These are phyloP conservation scores for Populus euphratica DNA, from an alignment of 345 rosid genomes.

Conservation along the genomic window DNA sequence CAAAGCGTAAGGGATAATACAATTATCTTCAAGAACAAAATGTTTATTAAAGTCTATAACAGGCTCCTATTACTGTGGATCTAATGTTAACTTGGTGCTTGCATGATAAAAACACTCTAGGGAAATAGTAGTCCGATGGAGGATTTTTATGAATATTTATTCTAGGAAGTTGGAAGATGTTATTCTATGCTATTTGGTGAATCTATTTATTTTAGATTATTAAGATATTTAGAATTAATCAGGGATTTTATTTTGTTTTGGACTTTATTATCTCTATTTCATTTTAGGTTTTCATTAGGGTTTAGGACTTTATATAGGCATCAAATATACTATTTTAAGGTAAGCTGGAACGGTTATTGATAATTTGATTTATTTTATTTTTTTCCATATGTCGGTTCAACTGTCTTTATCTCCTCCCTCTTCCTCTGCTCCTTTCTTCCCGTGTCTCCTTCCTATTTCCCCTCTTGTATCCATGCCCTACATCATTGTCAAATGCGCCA, in stretches of 20 bases:
- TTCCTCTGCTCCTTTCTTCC: neutral
- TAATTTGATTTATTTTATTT: neutral
- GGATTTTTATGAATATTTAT: neutral
- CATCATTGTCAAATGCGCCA: neutral
- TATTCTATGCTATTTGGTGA: neutral
- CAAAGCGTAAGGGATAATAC: no score
- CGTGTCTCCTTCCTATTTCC: neutral
- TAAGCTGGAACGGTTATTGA: neutral
- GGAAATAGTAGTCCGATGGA: neutral
- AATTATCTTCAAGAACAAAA: no score
- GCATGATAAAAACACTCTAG: neutral
- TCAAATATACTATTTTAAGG: neutral
- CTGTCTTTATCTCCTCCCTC: neutral
- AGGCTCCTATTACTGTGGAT: neutral
- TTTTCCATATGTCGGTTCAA: neutral
- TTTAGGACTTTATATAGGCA: neutral
- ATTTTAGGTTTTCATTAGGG: neutral
- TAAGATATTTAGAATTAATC: neutral
- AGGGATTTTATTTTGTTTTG: neutral
- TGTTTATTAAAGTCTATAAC: neutral
- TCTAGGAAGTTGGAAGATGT: neutral
- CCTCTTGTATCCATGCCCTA: neutral
- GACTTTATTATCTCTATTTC: neutral
- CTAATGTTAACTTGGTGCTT: neutral
- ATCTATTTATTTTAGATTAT: neutral